Conservation (phyloP, 495 filamentous ascomycete genomes). For the Parachaetomium inaequale region DNA sequence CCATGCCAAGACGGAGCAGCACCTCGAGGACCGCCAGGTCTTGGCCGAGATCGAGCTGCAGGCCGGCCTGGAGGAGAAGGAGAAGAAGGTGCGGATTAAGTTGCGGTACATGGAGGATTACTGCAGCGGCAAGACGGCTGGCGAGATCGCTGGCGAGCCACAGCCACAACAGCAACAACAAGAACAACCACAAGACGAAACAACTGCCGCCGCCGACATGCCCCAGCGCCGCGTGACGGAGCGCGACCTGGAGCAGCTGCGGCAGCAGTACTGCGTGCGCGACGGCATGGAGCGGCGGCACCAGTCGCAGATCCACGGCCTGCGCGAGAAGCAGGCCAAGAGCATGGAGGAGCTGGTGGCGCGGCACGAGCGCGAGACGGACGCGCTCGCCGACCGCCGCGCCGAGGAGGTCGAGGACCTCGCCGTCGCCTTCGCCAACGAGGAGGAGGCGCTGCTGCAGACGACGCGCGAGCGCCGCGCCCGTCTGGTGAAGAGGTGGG, state of each 20-base stretch:
- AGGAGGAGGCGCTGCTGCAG: conserved; percentile 50
- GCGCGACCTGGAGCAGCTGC: conserved; percentile 58
- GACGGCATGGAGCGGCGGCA: conserved; percentile 69
- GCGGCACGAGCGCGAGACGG: conserved; percentile 62
- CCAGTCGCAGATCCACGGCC: conserved; percentile 70
- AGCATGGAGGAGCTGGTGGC: conserved; percentile 61
- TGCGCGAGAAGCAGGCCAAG: conserved; percentile 71
- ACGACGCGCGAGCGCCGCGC: conserved; percentile 48
- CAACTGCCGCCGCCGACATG: conserved; percentile 18
- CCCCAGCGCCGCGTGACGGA: conserved; percentile 53
- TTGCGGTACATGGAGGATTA: conserved; percentile 79
- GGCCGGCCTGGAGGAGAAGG: conserved; percentile 46
- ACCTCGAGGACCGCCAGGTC: conserved; percentile 71
- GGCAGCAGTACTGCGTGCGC: conserved; percentile 65
- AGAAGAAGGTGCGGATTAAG: conserved; percentile 61
- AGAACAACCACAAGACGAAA: conserved; percentile 33
- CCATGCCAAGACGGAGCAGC: conserved; percentile 50
- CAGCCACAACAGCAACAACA: conserved; percentile 15
- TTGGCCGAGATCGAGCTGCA: conserved; percentile 64
- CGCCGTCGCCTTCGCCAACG: conserved; percentile 52
- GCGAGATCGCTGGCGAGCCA: conserved; percentile 16
- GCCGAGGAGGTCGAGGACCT: conserved; percentile 51
- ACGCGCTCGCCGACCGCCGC: conserved; percentile 51
- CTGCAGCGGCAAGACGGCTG: conserved; percentile 48
- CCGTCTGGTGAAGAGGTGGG: conserved; percentile 57